Evolutionary conservation across 2,329 filamentous ascomycete genomes (phyloP).

Genomic region (Phialophora chinensis): DNA sequence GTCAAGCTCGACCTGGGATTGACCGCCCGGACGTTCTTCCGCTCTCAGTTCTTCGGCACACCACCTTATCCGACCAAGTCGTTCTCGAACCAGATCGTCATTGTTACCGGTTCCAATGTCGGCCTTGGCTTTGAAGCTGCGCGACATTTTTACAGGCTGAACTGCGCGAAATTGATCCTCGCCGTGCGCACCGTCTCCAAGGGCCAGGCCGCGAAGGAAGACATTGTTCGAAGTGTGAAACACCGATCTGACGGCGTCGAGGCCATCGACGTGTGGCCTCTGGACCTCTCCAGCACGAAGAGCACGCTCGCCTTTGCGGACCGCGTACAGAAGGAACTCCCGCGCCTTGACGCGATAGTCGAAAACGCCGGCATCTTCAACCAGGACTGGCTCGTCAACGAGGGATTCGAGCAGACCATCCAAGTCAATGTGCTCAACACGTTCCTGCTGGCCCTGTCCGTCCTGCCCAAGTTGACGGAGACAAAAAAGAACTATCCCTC

Average conservation of each 20-base stretch:
- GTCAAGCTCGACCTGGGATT: constrained; percentile 23
- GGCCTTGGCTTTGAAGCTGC: constrained; percentile 57
- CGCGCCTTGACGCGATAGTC: constrained; percentile 46
- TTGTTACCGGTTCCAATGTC: constrained; percentile 58
- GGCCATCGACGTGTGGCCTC: constrained; percentile 52
- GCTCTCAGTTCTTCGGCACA: constrained; percentile 36
- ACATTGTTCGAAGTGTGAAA: constrained; percentile 47
- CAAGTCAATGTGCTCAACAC: constrained; percentile 43
- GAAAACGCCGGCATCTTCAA: constrained; percentile 49
- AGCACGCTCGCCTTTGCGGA: constrained; percentile 44
- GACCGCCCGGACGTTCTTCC: constrained; percentile 24
- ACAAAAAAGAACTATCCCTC: constrained; percentile 31
- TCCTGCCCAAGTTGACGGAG: constrained; percentile 39
- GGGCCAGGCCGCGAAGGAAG: constrained; percentile 51
- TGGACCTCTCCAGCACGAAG: constrained; percentile 52
- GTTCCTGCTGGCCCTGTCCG: constrained; percentile 37
- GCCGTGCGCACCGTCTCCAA: constrained; percentile 52
- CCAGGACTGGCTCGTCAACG: constrained; percentile 26
- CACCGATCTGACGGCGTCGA: constrained; percentile 34
- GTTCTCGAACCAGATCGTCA: constrained; percentile 45
- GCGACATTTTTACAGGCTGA: constrained; percentile 50
- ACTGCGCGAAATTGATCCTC: constrained; percentile 52
- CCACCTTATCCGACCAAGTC: constrained; percentile 30
- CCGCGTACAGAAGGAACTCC: constrained; percentile 41
- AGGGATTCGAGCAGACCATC: constrained; percentile 39